Conservation (phyloP, 2,329 filamentous ascomycete genomes). For the Trichoderma koningiopsis region DNA sequence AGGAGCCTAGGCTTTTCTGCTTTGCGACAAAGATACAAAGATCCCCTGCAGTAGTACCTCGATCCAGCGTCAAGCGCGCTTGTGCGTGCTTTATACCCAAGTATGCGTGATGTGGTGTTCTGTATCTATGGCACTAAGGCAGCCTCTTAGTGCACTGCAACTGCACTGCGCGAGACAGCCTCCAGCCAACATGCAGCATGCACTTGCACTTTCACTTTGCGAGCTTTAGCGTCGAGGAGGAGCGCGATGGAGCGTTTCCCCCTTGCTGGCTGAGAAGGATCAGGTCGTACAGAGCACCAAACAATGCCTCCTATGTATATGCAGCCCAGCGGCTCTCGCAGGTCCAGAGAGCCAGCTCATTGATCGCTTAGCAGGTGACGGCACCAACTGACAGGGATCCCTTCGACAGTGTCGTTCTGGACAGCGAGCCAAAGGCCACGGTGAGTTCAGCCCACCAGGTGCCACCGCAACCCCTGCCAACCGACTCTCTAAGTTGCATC, state of each 20-base stretch:
- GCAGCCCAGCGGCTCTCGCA: background rate
- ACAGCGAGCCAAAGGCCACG: background rate
- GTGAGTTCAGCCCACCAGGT: background rate
- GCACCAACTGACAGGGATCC: background rate
- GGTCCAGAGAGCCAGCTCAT: background rate
- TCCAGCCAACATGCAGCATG: background rate
- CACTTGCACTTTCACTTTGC: background rate
- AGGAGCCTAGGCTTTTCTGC: background rate
- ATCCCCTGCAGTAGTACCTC: slow-evolving; percentile 14
- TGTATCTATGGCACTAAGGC: background rate
- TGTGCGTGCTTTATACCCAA: background rate
- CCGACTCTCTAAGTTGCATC: background rate
- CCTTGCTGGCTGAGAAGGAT: background rate
- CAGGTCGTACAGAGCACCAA: background rate
- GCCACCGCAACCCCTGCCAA: background rate
- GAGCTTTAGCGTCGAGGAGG: background rate
- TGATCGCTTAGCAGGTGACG: background rate
- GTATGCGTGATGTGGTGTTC: background rate
- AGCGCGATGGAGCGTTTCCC: background rate
- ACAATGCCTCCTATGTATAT: background rate
- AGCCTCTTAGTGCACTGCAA: background rate
- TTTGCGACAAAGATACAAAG: slow-evolving; percentile 24
- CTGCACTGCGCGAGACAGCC: background rate
- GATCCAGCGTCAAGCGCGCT: slow-evolving; percentile 23
- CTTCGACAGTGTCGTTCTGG: background rate